A percentile compares a stretch with the other conserved stretches of the same genome.
phyloP scores from a whole-genome alignment of 2,329 filamentous ascomycete species.

The Hirsutella minnesotensis region DNA sequence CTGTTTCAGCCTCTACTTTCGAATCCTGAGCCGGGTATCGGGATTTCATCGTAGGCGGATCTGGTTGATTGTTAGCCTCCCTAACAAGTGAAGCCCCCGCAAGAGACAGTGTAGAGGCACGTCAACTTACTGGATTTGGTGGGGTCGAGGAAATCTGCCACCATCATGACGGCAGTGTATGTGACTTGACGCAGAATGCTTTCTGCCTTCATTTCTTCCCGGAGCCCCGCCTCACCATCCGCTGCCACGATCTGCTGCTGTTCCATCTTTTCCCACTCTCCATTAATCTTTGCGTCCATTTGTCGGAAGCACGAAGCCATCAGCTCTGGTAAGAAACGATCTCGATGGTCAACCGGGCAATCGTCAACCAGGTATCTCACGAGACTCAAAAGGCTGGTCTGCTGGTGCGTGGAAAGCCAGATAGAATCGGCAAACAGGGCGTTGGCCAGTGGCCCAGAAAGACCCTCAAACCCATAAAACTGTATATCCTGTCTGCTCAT shows the following conservation, averaged over 20 bases:
- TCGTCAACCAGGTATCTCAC: conserved; percentile 83
- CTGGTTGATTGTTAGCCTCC: conserved; percentile 9
- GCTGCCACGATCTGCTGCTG: conserved; percentile 47
- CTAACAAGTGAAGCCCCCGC: neutral
- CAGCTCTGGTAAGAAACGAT: conserved; percentile 75
- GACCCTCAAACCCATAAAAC: conserved; percentile 82
- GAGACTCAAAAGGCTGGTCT: conserved; percentile 85
- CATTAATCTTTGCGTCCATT: conserved; percentile 75
- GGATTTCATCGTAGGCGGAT: conserved; percentile 17
- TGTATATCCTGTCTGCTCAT: conserved; percentile 77
- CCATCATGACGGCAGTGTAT: conserved; percentile 83
- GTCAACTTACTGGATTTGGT: conserved; percentile 48
- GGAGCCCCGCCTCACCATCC: conserved; percentile 63
- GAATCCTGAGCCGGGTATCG: no score
- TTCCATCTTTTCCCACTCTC: conserved; percentile 75
- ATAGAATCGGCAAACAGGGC: conserved; percentile 75
- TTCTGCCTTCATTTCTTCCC: conserved; percentile 96
- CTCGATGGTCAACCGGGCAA: conserved; percentile 68
- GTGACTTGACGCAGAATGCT: conserved; percentile 89
- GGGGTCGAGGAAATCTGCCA: conserved; percentile 79
- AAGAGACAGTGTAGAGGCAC: neutral
- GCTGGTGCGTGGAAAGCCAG: conserved; percentile 79
- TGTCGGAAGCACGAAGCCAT: conserved; percentile 72
- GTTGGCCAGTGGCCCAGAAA: conserved; percentile 72
- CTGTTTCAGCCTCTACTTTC: conserved; percentile 11